Evolutionary conservation across 306 rosid species (phyloP).

Genomic region (Corylus avellana): DNA sequence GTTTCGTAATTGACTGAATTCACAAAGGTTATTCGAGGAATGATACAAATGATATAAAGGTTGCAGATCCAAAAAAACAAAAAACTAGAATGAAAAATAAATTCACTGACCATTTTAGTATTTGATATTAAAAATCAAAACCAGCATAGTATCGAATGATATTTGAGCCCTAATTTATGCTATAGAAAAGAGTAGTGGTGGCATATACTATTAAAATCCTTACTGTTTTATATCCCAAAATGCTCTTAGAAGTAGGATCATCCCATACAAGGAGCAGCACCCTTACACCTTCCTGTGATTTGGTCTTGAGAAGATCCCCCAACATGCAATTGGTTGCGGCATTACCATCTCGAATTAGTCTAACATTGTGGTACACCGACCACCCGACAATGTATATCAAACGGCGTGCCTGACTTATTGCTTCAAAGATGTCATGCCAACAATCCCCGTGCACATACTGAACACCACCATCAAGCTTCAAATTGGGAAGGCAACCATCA

Average conservation of each 20-base stretch:
- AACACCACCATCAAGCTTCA: slow-evolving; percentile 48
- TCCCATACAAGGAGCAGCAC: slow-evolving; percentile 92
- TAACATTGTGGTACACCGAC: slow-evolving; percentile 81
- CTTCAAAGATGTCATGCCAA: slow-evolving; percentile 75
- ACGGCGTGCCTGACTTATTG: slow-evolving; percentile 64
- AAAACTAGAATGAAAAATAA: background rate
- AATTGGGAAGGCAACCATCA: slow-evolving; percentile 52
- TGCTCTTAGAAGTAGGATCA: slow-evolving; percentile 77
- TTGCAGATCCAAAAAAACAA: background rate
- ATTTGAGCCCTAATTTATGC: background rate
- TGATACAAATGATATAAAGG: background rate
- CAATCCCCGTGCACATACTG: slow-evolving; percentile 56
- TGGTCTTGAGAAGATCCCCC: slow-evolving; percentile 78
- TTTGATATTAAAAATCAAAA: background rate
- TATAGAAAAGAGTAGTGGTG: slow-evolving; percentile 3
- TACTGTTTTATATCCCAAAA: slow-evolving; percentile 73
- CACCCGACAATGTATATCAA: slow-evolving; percentile 82
- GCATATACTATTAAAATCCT: slow-evolving; percentile 14
- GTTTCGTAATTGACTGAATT: background rate
- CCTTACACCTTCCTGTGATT: slow-evolving; percentile 89
- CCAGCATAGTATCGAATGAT: background rate
- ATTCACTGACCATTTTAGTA: background rate
- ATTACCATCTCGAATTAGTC: slow-evolving; percentile 51
- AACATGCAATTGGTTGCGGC: slow-evolving; percentile 38
- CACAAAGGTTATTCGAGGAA: background rate